phyloP scores from a whole-genome alignment of 108 stramenopile genomes.

The Fragilaria radians region DNA sequence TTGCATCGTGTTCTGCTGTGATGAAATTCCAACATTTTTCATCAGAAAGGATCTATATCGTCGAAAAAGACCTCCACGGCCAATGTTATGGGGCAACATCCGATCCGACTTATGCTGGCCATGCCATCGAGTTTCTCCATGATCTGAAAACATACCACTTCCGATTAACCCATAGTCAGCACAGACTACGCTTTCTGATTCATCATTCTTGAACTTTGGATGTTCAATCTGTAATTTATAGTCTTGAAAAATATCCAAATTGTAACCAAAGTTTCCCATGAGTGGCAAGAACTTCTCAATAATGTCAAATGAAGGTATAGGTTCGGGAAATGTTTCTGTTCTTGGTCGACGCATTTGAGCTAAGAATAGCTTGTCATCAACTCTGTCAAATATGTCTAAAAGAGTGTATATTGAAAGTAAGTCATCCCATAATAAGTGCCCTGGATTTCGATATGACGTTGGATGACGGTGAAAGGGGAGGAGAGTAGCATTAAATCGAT shows the following conservation, averaged over 20 bases:
- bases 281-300: not conserved
- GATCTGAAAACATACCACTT: slow-evolving; percentile 1
- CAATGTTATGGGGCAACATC: not conserved
- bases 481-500: slow-evolving; percentile 11
- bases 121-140: not conserved
- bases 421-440: not conserved
- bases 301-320: not conserved
- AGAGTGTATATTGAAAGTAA: not conserved
- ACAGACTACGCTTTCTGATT: not conserved
- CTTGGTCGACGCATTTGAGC: not conserved
- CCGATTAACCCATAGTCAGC: not conserved
- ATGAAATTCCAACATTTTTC: not conserved
- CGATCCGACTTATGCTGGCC: not conserved
- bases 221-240: not conserved
- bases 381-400: not conserved
- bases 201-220: not conserved
- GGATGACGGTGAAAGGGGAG: slow-evolving; percentile 6
- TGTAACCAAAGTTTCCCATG: not conserved
- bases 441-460: slow-evolving; percentile 15
- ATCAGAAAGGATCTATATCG: not conserved
- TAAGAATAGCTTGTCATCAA: not conserved
- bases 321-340: not conserved
- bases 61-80: not conserved
- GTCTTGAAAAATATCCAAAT: not conserved
- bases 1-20: slow-evolving; percentile 2